Evolutionary conservation across 768 basidiomycete species (phyloP).

Genomic region (Lanmaoa rubissima): DNA sequence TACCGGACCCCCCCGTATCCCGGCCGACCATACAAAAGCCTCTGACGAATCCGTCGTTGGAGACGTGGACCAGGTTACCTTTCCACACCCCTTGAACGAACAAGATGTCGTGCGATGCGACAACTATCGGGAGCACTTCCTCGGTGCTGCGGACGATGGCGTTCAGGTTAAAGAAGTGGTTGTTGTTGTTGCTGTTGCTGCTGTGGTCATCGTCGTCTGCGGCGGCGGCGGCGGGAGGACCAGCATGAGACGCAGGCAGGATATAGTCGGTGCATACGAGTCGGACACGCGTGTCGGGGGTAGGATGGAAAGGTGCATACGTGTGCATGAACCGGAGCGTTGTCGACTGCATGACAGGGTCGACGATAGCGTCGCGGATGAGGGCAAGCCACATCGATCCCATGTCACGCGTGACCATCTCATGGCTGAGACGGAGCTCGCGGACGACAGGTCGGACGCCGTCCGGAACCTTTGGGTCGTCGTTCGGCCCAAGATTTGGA

Average conservation of each 20-base stretch:
- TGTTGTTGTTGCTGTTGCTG: not conserved
- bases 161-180: not conserved
- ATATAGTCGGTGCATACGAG: conserved; percentile 20
- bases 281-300: not conserved
- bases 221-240: not conserved
- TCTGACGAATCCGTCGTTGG: conserved; percentile 15
- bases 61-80: conserved; percentile 15
- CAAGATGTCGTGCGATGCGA: conserved; percentile 10
- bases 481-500: not conserved
- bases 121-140: conserved; percentile 8
- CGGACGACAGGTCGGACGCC: not conserved
- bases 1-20: not conserved
- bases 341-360: conserved; percentile 9
- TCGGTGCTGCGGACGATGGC: conserved; percentile 8
- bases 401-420: conserved; percentile 8
- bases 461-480: not conserved
- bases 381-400: conserved; percentile 12
- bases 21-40: conserved; percentile 5
- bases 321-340: conserved; percentile 26
- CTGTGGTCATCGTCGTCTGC: not conserved
- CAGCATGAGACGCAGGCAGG: not conserved
- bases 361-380: conserved; percentile 10
- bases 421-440: conserved; percentile 25
- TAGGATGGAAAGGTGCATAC: not conserved
- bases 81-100: conserved; percentile 11